A percentile compares a stretch with the other conserved stretches of the same genome.
Conservation (phyloP, 495 filamentous ascomycete species). For the Glarea lozoyensis region DNA sequence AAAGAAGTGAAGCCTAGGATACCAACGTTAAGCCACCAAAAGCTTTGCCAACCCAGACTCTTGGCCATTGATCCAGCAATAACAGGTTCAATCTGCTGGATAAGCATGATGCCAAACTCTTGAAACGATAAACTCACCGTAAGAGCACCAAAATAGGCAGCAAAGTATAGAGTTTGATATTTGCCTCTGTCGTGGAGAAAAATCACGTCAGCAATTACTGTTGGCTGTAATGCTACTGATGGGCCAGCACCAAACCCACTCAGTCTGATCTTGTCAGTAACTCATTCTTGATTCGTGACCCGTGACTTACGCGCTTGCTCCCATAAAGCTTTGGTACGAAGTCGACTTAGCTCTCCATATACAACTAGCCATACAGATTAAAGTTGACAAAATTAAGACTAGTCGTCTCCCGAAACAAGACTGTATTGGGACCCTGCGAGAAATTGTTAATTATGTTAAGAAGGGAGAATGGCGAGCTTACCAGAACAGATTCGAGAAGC, state of each 20-base stretch:
- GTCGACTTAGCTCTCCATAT: slow-evolving; percentile 53
- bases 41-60: slow-evolving; percentile 55
- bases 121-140: slow-evolving; percentile 29
- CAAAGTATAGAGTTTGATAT: slow-evolving; percentile 58
- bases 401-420: slow-evolving; percentile 51
- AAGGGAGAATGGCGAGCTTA: neutral
- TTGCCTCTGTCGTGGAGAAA: slow-evolving; percentile 57
- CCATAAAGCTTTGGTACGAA: slow-evolving; percentile 53
- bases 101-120: slow-evolving; percentile 47
- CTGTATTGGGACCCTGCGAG: slow-evolving; percentile 42
- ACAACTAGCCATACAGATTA: slow-evolving; percentile 46
- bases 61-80: slow-evolving; percentile 54
- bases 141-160: slow-evolving; percentile 34
- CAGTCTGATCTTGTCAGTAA: slow-evolving; percentile 22
- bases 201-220: slow-evolving; percentile 55
- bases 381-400: slow-evolving; percentile 44
- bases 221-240: slow-evolving; percentile 46
- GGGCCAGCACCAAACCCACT: slow-evolving; percentile 56
- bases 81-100: slow-evolving; percentile 39
- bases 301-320: slow-evolving; percentile 37
- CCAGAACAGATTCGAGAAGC: slow-evolving; percentile 60
- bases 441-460: neutral
- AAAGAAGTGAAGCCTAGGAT: slow-evolving; percentile 37
- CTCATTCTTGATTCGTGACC: neutral
- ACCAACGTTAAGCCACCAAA: slow-evolving; percentile 40